Evolutionary conservation across 306 rosid genomes (phyloP), one percentile per base, ranked within the genome.

Genomic region (Delonix regia): DNA sequence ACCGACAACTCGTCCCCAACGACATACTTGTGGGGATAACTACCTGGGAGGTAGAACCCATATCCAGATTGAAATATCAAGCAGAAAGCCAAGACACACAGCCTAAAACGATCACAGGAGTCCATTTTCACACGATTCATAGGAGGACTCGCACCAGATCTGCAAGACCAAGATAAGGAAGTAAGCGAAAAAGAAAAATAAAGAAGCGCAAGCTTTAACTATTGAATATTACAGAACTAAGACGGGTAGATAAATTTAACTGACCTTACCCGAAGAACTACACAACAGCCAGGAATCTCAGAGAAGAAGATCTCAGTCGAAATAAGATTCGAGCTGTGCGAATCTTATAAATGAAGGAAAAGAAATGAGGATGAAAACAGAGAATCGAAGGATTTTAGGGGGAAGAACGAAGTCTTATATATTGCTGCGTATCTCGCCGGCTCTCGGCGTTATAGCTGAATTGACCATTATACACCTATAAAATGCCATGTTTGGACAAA

Each of bases 41-140:
- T 92, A 24, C 97, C 96, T 4, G 98, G 97, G 49, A 92, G 98
- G 83, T 94, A 92, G 56, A 89, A 92, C 70, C 97, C 97, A 81
- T 73, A 36, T 62, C 88, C 92, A 6, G 80, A 81, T 81, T 86
- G 88, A 75, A 88, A 87, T n/a, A 87, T 30, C 85, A 86, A 71
- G 82, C 87, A 88, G 44, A 90, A 69, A 80, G 79, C 41, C 63
- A 92, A 66, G 4, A 74, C 91, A 87, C 89, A 90, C 69, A 85
- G 63, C 80, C 77, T 74, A 80, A 87, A 84, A 77, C 75, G 85
- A 82, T 60, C 45, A 60, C 73, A 87, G 63, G 75, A 64, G 65
- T 87, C 94, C 98, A 94, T 94, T 71, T 69, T 85, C 69, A 42
- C 25, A 77, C 42, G 55, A 48, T 25, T 86, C 56, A 34, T 42